Evolutionary conservation across 495 filamentous ascomycete genomes (phyloP), one percentile per base, ranked within the genome.

Genomic region (Pyronema domesticum): DNA sequence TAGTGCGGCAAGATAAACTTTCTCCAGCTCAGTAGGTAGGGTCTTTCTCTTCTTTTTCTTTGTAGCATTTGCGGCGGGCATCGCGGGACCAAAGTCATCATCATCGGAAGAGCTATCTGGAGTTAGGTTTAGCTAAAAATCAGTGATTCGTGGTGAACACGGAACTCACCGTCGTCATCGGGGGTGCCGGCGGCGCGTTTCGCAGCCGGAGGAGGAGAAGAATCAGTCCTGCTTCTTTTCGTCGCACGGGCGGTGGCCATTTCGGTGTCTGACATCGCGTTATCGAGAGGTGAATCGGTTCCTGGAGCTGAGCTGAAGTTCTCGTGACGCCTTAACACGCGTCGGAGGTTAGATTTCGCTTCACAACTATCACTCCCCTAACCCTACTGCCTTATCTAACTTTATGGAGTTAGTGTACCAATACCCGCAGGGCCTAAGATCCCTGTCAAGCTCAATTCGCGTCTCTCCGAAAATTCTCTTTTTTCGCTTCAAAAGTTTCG

Each of bases 61-160:
- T 40, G 45, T 51, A 14, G 13, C 18, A 30, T 83, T 33, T 72
- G 78, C 23, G 70, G 75, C 54, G 52, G 89, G 89, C 30, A 95
- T 76, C 37, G 86, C 78, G 3, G 91, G 93, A 37, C 91, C 93
- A 67, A 95, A 88, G 65, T 93, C 88, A 72, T 98, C 91, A 61
- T 95, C 89, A 1, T 83, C 85, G 13, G 86, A 94, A 50, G 77
- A 81, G 7, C 35, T 50, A 5, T 17, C 23, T 40, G 18, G 17
- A 10, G 34, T n/a, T 11, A 17, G 1, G 14, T 23, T 61, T 46
- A 61, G 59, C 9, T 37, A 9, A 19, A 30, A 50, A 30, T 30
- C 23, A 30, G 23, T 13, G 40, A 14, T 3, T 18, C 15, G 19
- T n/a, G 19, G 37, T n/a, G 18, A 37, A 1, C 30, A 14, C 40